A percentile compares a stretch with the other conserved stretches of the same genome.
Conservation (phyloP, 805 yeast species). For the Maudiozyma pseudohumilis region DNA sequence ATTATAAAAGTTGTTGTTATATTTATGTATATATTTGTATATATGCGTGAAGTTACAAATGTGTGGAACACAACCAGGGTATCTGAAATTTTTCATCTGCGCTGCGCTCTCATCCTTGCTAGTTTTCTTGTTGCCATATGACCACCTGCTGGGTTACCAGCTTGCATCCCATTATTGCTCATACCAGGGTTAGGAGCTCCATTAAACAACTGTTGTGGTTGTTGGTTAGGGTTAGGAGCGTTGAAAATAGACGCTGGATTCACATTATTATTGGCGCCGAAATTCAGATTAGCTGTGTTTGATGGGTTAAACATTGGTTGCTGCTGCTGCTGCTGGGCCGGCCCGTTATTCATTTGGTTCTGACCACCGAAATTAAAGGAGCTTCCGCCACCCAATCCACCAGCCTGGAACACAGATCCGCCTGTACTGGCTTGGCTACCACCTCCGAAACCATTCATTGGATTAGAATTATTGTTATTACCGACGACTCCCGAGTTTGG, state of each 20-base stretch:
- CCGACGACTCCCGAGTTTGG: too few species aligned
- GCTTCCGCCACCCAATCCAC: not conserved
- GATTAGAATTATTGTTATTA: too few species aligned
- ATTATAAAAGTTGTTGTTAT: too few species aligned
- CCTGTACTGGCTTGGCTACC: conserved; percentile 1
- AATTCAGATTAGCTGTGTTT: conserved; percentile 19
- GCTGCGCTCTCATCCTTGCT: conserved; percentile 26
- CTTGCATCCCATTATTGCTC: not conserved
- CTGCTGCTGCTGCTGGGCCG: conserved; percentile 3
- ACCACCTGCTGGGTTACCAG: conserved; percentile 4
- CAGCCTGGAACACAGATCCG: conserved; percentile 8
- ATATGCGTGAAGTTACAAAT: not conserved
- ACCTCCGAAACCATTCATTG: too few species aligned
- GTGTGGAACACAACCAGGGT: not conserved
- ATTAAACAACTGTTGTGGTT: conserved; percentile 5
- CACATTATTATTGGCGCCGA: conserved; percentile 11
- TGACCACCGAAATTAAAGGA: not conserved
- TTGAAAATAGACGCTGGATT: conserved; percentile 20
- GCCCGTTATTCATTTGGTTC: not conserved
- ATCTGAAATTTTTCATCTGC: conserved; percentile 12
- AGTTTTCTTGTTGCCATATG: conserved; percentile 12
- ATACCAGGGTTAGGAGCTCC: conserved; percentile 1
- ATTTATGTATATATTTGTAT: not conserved
- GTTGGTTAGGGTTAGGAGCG: conserved; percentile 5
- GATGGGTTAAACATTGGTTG: conserved; percentile 17